Conservation (phyloP, 176 grass and related monocot genomes). For the Avena sativa region DNA sequence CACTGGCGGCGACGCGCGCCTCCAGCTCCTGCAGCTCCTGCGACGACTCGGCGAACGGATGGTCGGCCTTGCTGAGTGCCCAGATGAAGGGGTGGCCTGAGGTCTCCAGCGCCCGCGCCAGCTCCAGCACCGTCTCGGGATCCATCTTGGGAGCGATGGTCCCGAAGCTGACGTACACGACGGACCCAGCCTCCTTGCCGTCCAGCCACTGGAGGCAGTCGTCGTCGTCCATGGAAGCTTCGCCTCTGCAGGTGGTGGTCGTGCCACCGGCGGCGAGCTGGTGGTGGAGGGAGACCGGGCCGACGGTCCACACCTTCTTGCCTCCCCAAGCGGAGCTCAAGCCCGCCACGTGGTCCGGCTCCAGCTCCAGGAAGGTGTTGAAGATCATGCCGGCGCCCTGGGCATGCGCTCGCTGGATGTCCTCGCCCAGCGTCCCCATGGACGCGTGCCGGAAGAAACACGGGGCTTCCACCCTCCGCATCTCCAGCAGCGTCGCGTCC, state of each 20-base stretch:
- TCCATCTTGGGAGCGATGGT: slow-evolving; percentile 26
- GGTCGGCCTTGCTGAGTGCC: not conserved
- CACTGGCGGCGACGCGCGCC: too few species aligned
- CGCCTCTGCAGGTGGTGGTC: too few species aligned
- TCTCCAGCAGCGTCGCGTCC: too few species aligned
- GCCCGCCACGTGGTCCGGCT: slow-evolving; percentile 20
- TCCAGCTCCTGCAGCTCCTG: too few species aligned
- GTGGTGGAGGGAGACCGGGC: slow-evolving; percentile 52
- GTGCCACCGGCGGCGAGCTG: too few species aligned
- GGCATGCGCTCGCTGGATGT: not conserved
- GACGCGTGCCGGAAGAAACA: not conserved
- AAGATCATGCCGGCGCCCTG: slow-evolving; percentile 44
- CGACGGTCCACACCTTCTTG: slow-evolving; percentile 43
- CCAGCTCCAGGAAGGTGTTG: slow-evolving; percentile 50
- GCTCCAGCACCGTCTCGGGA: slow-evolving; percentile 8
- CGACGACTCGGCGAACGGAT: too few species aligned
- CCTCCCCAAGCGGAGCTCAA: not conserved
- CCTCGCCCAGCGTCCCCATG: not conserved
- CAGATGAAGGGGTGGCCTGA: slow-evolving; percentile 48
- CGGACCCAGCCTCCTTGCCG: slow-evolving; percentile 39
- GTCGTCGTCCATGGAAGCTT: too few species aligned
- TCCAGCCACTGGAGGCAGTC: slow-evolving; percentile 51
- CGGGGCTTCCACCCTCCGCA: too few species aligned
- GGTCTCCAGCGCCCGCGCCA: slow-evolving; percentile 34
- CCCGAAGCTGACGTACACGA: slow-evolving; percentile 61